Evolutionary conservation across 495 filamentous ascomycete genomes (phyloP), one percentile per base, ranked within the genome.

Genomic region (Aspergillus bertholletiae): DNA sequence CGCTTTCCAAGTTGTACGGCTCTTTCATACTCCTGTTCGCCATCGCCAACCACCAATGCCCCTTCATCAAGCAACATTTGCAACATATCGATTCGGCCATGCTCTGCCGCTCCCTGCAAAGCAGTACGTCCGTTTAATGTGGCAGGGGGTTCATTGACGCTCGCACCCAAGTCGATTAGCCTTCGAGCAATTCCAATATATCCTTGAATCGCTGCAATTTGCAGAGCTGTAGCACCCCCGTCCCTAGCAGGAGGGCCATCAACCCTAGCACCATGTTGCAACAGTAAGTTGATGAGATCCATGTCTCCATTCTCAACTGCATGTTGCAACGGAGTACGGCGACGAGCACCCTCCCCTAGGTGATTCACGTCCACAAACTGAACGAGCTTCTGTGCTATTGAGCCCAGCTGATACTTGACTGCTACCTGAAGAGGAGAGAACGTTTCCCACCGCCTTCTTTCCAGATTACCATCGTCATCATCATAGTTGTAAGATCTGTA

Each of bases 71-170:
- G 67, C 7, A 80, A 68, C 39, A 74, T 35, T 26, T 75, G 59
- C 1, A 76, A 60, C 65, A 78, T 77, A 40, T 79, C 76, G 18
- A 80, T 40, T 17, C 75, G 70, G 1, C 74, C 74, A 32, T 72
- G 22, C 43, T 77, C 73, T 1, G 76, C 73, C 1, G 76, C 74
- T 9, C 61, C 70, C 53, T 74, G 66, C 9, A 80, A 55, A 5
- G 76, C 68, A 46, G 73, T 79, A 27, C 70, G 49, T 0, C 75
- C 75, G 12, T 63, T 7, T 2, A 52, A 49, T 7, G 28, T 43
- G 20, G 66, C 61, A 24, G 65, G 53, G 4, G 56, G 21, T 27
- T 69, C 72, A 47, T 74, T 67, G 39, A 68, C 47, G 34, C 71
- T 48, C 2, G 61, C 69, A 0, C 54, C 61, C 4, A 27, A 9